A percentile compares a stretch with the other conserved stretches of the same genome.
phyloP scores from a whole-genome alignment of 306 rosid species.

The Benincasa hispida region DNA sequence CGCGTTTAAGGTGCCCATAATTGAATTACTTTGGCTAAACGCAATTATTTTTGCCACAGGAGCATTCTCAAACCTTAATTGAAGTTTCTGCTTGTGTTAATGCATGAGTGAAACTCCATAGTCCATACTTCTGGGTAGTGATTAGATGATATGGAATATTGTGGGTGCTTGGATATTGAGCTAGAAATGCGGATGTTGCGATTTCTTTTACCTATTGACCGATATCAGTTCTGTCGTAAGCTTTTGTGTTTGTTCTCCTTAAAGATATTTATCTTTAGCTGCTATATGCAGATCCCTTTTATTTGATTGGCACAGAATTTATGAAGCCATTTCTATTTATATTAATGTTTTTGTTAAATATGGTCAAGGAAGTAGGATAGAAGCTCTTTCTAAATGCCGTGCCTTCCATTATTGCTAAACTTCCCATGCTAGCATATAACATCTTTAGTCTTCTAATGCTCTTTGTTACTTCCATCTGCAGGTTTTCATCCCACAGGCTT shows the following conservation, averaged over 20 bases:
- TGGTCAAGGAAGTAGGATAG: background rate
- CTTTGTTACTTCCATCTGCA: conserved; percentile 13
- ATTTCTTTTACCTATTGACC: background rate
- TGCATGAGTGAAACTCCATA: background rate
- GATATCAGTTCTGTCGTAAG: background rate
- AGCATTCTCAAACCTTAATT: background rate
- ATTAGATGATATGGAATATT: background rate
- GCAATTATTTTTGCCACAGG: background rate
- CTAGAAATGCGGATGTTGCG: background rate
- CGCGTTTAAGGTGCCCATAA: background rate
- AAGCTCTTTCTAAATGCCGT: background rate
- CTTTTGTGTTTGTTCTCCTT: background rate
- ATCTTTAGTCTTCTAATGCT: background rate
- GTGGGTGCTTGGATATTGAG: background rate
- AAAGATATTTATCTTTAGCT: background rate
- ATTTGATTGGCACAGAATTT: background rate
- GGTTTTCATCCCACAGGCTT: conserved; percentile 24
- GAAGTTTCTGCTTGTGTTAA: background rate
- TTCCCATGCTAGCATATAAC: background rate
- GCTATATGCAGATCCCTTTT: background rate
- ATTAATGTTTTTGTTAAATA: background rate
- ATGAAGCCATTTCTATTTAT: background rate
- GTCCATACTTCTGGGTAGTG: background rate
- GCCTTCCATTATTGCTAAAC: background rate
- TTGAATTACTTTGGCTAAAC: background rate